A percentile compares a stretch with the other conserved stretches of the same genome.
Conservation (phyloP, 768 basidiomycete species). For the Pisolithus microcarpus region DNA sequence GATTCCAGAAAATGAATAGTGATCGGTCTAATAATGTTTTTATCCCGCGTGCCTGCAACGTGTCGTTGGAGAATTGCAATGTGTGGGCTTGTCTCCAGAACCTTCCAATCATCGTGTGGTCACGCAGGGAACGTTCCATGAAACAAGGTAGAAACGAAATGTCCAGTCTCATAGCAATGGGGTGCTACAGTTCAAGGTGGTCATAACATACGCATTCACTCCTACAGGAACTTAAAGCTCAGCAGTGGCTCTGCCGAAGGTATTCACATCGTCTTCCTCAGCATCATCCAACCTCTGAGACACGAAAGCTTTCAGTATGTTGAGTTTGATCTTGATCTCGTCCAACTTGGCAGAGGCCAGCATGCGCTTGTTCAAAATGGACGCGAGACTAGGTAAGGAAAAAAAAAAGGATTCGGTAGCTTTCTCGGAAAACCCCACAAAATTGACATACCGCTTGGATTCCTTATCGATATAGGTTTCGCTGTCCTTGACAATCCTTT, state of each 20-base stretch:
- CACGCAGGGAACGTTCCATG: conserved; percentile 5
- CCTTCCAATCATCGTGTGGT: conserved; percentile 5
- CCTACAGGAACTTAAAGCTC: conserved; percentile 34
- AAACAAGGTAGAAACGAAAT: background rate
- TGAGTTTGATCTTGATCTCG: conserved; percentile 88
- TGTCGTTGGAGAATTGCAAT: conserved; percentile 12
- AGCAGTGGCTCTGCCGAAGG: conserved; percentile 25
- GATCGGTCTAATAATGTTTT: conserved; percentile 13
- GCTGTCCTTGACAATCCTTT: conserved; percentile 66
- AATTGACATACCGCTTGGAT: conserved; percentile 54
- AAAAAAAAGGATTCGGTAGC: background rate
- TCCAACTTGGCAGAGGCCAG: conserved; percentile 77
- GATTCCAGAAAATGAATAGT: conserved; percentile 5
- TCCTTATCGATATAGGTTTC: conserved; percentile 84
- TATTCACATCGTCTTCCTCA: conserved; percentile 29
- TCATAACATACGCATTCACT: no score
- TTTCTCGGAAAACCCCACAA: background rate
- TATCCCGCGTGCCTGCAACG: conserved; percentile 18
- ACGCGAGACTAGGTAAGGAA: conserved; percentile 45
- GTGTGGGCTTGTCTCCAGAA: background rate
- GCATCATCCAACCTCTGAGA: conserved; percentile 25
- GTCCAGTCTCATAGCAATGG: background rate
- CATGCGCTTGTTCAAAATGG: conserved; percentile 73
- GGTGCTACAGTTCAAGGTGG: no score
- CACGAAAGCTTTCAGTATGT: conserved; percentile 67